These are phyloP conservation scores for Furcasterigmium furcatum DNA, from an alignment of 2,329 filamentous ascomycete genomes.

Conservation along the genomic window DNA sequence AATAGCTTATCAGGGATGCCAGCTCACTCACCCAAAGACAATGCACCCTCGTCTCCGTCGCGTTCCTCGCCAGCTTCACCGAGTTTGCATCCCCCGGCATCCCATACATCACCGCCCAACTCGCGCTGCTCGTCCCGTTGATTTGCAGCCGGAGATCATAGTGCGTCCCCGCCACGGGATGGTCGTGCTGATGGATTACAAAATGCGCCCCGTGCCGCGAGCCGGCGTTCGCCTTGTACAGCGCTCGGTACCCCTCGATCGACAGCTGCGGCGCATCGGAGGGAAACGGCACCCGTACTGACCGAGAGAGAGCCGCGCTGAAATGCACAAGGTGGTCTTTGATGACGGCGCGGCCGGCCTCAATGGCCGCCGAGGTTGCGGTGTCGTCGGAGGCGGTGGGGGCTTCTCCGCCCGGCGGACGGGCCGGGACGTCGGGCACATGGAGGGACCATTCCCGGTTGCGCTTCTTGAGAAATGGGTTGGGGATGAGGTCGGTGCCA, in stretches of 20 bases:
- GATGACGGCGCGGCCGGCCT: slow-evolving; percentile 31
- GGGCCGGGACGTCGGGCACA: slow-evolving; percentile 7
- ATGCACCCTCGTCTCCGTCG: slow-evolving; percentile 60
- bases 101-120: slow-evolving; percentile 64
- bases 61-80: slow-evolving; percentile 50
- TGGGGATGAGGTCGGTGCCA: slow-evolving; percentile 33
- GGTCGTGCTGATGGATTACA: slow-evolving; percentile 71
- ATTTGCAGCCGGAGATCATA: slow-evolving; percentile 71
- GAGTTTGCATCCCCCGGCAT: slow-evolving; percentile 57
- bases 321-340: slow-evolving; percentile 37
- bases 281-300: slow-evolving; percentile 17
- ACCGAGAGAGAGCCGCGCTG: slow-evolving; percentile 23
- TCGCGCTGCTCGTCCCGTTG: slow-evolving; percentile 62
- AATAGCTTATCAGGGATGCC: too few relatives aligned
- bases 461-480: slow-evolving; percentile 43
- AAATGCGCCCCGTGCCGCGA: slow-evolving; percentile 48
- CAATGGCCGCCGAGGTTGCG: slow-evolving; percentile 31
- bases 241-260: slow-evolving; percentile 26
- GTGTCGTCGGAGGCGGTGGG: slow-evolving; percentile 7
- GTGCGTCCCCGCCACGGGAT: slow-evolving; percentile 64
- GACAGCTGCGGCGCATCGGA: slow-evolving; percentile 24
- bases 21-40: slow-evolving; percentile 56
- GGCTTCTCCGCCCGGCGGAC: slow-evolving; percentile 7
- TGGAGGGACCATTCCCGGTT: slow-evolving; percentile 41
- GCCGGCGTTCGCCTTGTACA: slow-evolving; percentile 31